Base-by-base conservation (phyloP, 805 yeast genomes). In the Wickerhamomyces alni region DNA sequence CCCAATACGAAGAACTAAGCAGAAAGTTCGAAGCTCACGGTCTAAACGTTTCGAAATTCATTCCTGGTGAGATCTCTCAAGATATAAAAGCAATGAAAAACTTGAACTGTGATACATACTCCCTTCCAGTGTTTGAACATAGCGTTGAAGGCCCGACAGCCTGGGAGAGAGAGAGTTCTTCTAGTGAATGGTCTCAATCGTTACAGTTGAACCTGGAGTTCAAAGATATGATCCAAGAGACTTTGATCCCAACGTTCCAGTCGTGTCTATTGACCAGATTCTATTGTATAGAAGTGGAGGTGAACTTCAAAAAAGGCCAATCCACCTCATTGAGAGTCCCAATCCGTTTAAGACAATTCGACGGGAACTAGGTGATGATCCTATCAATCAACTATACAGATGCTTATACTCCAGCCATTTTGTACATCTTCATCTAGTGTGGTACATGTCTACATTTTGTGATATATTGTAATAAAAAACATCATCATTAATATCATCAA, bases 211-310 rank as follows among this genome's bases (percentile, higher is more conserved):
- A 75, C 16, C 48, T 78, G 38, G 58, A 62, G 26, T 57, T 70
- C 17, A 47, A 58, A 25, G 66, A 69, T 34, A 70, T 71, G 39
- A 64, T 72, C 29, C 61, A 60, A 35, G 67, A 73, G 35, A 76
- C 79, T 1, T 54, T 82, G 39, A 55, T 77, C 15, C 87, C 87
- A 1, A 70, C 70, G 39, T 81, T 80, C 55, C 85, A 80, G 48
- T 72, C 70, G 36, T 82, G 87, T 57, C 58, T 75, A 40, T 64
- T 79, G n/a, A 72, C 80, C 4, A 66, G 87, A 52, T 56, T 71
- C 15, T 80, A 82, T 54, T 66, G 74, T 43, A 57, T 78, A 38
- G 72, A 77, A 40, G 66, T 75, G 1, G 52, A 56, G 22, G 67
- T 75, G 21, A 69, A 62, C 42, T 72, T 69, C 34, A 41, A 45